Evolutionary conservation across 805 yeast genomes (phyloP).

Genomic region (Candida maltosa): DNA sequence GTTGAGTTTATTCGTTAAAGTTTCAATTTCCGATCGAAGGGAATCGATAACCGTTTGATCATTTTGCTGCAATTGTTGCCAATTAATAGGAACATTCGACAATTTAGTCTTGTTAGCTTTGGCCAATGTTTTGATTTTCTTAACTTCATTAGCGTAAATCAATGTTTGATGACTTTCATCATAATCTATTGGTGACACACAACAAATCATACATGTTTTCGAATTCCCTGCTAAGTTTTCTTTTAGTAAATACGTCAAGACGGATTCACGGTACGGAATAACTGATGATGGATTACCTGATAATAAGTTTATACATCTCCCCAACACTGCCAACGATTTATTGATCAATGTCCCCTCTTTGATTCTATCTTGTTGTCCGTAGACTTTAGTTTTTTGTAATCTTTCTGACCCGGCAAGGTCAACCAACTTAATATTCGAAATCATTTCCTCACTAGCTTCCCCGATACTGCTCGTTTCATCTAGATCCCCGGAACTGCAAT

Average conservation of each 20-base stretch:
- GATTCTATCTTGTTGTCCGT: conserved; percentile 50
- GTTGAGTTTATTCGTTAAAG: conserved; percentile 22
- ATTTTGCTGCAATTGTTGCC: conserved; percentile 24
- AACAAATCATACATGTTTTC: conserved; percentile 86
- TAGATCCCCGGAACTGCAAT: conserved; percentile 12
- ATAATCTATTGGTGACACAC: conserved; percentile 75
- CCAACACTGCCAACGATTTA: conserved; percentile 73
- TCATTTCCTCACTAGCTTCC: conserved; percentile 43
- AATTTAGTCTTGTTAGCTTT: conserved; percentile 34
- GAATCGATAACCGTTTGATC: conserved; percentile 25
- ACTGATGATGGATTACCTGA: conserved; percentile 37
- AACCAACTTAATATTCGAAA: conserved; percentile 64
- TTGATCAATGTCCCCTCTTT: conserved; percentile 78
- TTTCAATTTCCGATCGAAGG: conserved; percentile 29
- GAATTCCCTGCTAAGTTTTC: conserved; percentile 82
- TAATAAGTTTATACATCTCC: conserved; percentile 56
- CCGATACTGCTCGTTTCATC: conserved; percentile 20
- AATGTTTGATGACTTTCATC: conserved; percentile 76
- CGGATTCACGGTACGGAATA: conserved; percentile 71
- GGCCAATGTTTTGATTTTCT: conserved; percentile 63
- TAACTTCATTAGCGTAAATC: conserved; percentile 75
- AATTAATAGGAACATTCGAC: conserved; percentile 23
- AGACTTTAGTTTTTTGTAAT: conserved; percentile 58
- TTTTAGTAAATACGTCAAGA: conserved; percentile 69
- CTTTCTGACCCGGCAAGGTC: conserved; percentile 86